Evolutionary conservation across 345 rosid genomes (phyloP).

Genomic region (Brassica juncea): DNA sequence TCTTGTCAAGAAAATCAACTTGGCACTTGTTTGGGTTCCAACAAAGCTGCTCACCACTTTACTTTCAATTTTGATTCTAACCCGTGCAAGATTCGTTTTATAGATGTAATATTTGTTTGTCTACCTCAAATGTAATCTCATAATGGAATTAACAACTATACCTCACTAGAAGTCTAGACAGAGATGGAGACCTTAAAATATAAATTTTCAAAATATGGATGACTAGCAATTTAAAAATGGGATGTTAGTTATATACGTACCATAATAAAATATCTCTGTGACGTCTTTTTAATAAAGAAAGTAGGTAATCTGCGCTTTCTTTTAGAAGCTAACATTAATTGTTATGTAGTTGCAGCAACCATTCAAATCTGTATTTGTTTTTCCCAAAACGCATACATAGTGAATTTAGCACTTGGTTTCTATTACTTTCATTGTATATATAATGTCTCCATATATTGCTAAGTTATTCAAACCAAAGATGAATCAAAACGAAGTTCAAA

Average conservation of each 20-base stretch:
- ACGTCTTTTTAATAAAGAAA: neutral
- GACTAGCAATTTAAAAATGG: neutral
- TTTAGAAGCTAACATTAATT: neutral
- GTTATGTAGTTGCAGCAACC: conserved; percentile 10
- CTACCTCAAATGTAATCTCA: neutral
- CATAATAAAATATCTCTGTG: neutral
- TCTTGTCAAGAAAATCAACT: neutral
- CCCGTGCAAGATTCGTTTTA: neutral
- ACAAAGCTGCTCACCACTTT: neutral
- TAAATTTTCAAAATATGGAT: neutral
- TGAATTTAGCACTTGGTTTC: neutral
- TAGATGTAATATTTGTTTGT: neutral
- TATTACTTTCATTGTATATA: neutral
- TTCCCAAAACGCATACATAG: neutral
- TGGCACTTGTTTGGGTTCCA: neutral
- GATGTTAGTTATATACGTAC: neutral
- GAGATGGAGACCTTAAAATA: neutral
- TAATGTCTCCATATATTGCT: neutral
- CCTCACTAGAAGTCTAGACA: neutral
- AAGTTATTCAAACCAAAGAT: neutral
- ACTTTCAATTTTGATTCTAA: neutral
- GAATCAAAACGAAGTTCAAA: neutral
- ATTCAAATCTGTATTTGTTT: neutral
- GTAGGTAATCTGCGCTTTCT: neutral
- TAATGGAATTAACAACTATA: neutral